Percentiles rank a stretch among this genome's conserved stretches.
Evolutionary conservation across 805 yeast genomes (phyloP).

Genomic region (Zygosaccharomyces gambellarensis): DNA sequence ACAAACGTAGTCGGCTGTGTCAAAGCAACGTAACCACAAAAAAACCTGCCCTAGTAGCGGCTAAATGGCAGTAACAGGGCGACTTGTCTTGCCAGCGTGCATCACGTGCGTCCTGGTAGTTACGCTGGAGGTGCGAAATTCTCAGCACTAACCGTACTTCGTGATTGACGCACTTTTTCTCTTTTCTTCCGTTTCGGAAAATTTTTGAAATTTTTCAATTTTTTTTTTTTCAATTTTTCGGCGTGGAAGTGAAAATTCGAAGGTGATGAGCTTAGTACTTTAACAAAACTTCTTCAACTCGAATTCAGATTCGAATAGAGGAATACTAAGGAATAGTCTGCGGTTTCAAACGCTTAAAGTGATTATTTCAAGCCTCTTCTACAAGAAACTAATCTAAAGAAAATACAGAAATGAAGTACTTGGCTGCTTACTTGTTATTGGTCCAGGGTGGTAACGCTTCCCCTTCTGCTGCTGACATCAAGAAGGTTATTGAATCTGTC

Average conservation of each 20-base stretch:
- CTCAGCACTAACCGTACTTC: conserved; percentile 14
- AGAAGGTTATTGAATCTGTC: conserved; percentile 65
- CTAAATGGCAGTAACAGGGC: too few relatives aligned
- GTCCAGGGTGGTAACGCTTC: conserved; percentile 81
- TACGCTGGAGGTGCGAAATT: conserved; percentile 11
- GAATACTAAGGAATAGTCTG: conserved; percentile 37
- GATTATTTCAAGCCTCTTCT: conserved; percentile 31
- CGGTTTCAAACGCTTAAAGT: conserved; percentile 35
- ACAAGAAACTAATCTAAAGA: conserved; percentile 5
- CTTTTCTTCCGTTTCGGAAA: background rate
- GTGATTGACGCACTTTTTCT: conserved; percentile 17
- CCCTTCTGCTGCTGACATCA: conserved; percentile 75
- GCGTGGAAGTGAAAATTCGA: background rate
- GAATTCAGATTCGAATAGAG: background rate
- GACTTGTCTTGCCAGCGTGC: background rate
- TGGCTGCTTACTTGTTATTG: conserved; percentile 89
- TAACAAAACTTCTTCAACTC: background rate
- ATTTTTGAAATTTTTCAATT: conserved; percentile 1
- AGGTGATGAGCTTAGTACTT: background rate
- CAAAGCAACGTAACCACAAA: too few relatives aligned
- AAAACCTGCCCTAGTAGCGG: too few relatives aligned
- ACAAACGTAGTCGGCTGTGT: too few relatives aligned
- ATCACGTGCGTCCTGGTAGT: conserved; percentile 3
- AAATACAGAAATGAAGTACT: conserved; percentile 61
- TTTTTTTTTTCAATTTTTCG: background rate